These are phyloP conservation scores for Neurospora sp. DNA, from an alignment of 2,329 filamentous ascomycete genomes.

Conservation along the genomic window DNA sequence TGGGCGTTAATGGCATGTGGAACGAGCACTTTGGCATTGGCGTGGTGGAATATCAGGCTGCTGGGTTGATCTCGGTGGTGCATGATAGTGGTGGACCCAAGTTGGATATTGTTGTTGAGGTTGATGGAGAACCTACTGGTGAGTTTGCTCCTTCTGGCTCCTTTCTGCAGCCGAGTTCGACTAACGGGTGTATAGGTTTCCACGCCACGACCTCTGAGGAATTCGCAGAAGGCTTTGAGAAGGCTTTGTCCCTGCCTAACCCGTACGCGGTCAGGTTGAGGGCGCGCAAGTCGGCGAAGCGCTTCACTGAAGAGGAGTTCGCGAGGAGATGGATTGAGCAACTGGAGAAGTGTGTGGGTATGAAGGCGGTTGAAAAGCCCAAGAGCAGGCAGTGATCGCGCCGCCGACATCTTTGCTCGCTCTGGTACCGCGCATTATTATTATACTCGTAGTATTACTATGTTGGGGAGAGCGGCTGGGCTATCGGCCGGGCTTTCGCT, in stretches of 20 bases:
- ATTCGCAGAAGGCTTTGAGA: slow-evolving; percentile 72
- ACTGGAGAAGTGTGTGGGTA: slow-evolving; percentile 59
- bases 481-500: not conserved
- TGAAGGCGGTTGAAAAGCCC: slow-evolving; percentile 6
- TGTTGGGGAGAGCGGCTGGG: not conserved
- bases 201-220: slow-evolving; percentile 70
- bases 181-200: slow-evolving; percentile 50
- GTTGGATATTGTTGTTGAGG: slow-evolving; percentile 77
- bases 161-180: not conserved
- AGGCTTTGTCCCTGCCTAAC: slow-evolving; percentile 64
- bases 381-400: not conserved
- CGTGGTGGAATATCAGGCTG: slow-evolving; percentile 95
- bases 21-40: slow-evolving; percentile 99
- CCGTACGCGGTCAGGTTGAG: slow-evolving; percentile 65
- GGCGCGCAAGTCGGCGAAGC: slow-evolving; percentile 66
- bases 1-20: slow-evolving; percentile 98
- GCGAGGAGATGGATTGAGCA: slow-evolving; percentile 66
- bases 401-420: not conserved
- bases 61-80: slow-evolving; percentile 84
- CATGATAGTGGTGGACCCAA: slow-evolving; percentile 91
- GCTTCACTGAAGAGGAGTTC: slow-evolving; percentile 87
- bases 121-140: slow-evolving; percentile 74
- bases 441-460: not conserved
- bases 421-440: not conserved
- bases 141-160: slow-evolving; percentile 16